Evolutionary conservation across 371 early-diverging fungal species (phyloP), one percentile per base, ranked within the genome.

Genomic region (Caulochytrium protostelioides): DNA sequence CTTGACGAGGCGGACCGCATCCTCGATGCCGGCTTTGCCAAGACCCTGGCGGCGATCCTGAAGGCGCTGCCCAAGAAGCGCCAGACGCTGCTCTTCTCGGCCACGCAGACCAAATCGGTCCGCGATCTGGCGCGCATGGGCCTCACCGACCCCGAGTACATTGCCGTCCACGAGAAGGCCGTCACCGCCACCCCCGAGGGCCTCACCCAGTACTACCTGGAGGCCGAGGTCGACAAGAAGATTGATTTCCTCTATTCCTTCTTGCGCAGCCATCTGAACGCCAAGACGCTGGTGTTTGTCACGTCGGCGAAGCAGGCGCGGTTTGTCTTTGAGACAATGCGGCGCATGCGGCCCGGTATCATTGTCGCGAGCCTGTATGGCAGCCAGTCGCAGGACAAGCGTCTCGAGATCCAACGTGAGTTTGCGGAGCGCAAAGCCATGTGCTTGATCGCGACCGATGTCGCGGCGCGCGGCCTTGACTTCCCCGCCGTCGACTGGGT

Each of bases 401-500:
- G 97, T 40, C 67, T 85, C 0, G 82, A 81, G 42, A 83, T 89
- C 25, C 91, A 82, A 46, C 71, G 80, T 38, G 64, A 76, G 28
- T 94, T 85, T 46, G 76, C 70, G 4, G 52, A 68, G 6, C 74
- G 66, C 39, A 70, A 71, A 34, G 62, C 67, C 20, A 75, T 74
- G 9, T 74, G 75, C 24, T 43, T 95, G 35, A 76, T 95, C 47
- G 78, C 83, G 39, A 99, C 99, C 0, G 98, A 97, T 54, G 72
- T 99, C 40, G 94, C 92, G 13, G 83, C 91, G 5, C 76, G 90
- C 49, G 99, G 99, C 21, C 61, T 99, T 27, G 99, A 99, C 60
- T 95, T 99, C 52, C 85, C 95, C 7, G 77, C 84, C 7, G 92
- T 98, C 6, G 87, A 95, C 52, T 83, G 91, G 84, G 95, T 99